These are phyloP conservation scores for Rhipidocladum racemiflorum DNA, from an alignment of 176 grass and related monocot species.

Conservation along the genomic window DNA sequence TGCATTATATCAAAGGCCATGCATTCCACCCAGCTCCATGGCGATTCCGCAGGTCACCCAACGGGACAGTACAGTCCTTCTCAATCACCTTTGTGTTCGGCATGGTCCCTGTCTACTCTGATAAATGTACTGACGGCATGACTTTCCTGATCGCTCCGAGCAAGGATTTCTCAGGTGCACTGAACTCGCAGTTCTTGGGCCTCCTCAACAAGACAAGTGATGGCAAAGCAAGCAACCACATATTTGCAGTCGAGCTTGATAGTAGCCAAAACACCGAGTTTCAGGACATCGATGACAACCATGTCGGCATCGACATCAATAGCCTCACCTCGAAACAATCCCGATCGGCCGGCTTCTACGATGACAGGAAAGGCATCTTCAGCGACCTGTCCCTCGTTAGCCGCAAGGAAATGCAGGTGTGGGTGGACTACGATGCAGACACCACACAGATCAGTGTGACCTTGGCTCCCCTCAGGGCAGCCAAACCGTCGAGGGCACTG, in stretches of 20 bases:
- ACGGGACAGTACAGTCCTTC: neutral
- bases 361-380: neutral
- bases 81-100: conserved; percentile 23
- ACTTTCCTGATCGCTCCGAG: conserved; percentile 24
- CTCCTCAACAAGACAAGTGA: conserved; percentile 25
- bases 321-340: neutral
- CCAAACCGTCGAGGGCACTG: neutral
- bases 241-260: conserved; percentile 35
- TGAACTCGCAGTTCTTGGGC: conserved; percentile 25
- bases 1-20: neutral
- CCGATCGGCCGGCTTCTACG: neutral
- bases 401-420: conserved; percentile 25
- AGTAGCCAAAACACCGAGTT: conserved; percentile 1
- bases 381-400: conserved; percentile 7
- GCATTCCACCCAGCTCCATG: conserved; percentile 3
- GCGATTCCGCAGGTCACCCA: neutral
- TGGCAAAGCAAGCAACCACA: neutral
- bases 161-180: neutral
- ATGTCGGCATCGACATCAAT: conserved; percentile 20
- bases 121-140: neutral
- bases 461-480: neutral
- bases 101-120: neutral
- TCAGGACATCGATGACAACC: conserved; percentile 17
- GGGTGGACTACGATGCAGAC: conserved; percentile 28
- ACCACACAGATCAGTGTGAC: conserved; percentile 14